Evolutionary conservation across 306 rosid species (phyloP), one percentile per base, ranked within the genome.

Genomic region (Rosa lucieae): DNA sequence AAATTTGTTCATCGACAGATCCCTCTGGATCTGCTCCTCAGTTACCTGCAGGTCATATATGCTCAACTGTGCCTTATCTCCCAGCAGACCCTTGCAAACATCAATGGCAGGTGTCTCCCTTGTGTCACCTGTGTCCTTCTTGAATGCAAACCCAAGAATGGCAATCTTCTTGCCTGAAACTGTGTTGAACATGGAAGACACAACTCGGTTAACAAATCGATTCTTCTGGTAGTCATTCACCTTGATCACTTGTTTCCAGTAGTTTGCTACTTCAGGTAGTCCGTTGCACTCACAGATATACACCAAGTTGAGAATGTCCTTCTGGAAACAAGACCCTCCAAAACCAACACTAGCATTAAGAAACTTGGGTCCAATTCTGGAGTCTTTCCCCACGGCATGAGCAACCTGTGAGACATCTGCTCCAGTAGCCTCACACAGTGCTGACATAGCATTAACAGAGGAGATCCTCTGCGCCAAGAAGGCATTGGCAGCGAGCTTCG

Each of bases 311-410:
- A 90, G 94, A 67, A 93, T 89, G 82, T 90, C 96, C 77, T 92
- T 92, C 70, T 92, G 97, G 69, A 92, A 92, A 75, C 97, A 92
- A 49, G 97, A 90, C 26, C 97, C 97, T 15, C 97, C 97, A 85
- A 92, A 92, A n/a, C 97, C 97, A 66, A 92, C 96, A 80, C 97
- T 92, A 4, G 96, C 91, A 81, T 85, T 90, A 0, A 92, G 89
- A 62, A 84, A 92, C 78, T 80, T 90, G 1, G 94, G 73, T 59
- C 97, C 97, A 59, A 93, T 82, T 84, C 91, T 90, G 21, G 87
- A 82, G 89, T 93, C 93, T 72, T 77, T 89, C 49, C 97, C 89
- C 4, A 93, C 83, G 13, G 91, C 96, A 83, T 79, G 83, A 49
- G 97, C 87, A 70, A 93, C 90, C 75, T 93, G 86, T 43, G 90